phyloP scores from a whole-genome alignment of 2,329 filamentous ascomycete species.

The Cladosporium sp. region DNA sequence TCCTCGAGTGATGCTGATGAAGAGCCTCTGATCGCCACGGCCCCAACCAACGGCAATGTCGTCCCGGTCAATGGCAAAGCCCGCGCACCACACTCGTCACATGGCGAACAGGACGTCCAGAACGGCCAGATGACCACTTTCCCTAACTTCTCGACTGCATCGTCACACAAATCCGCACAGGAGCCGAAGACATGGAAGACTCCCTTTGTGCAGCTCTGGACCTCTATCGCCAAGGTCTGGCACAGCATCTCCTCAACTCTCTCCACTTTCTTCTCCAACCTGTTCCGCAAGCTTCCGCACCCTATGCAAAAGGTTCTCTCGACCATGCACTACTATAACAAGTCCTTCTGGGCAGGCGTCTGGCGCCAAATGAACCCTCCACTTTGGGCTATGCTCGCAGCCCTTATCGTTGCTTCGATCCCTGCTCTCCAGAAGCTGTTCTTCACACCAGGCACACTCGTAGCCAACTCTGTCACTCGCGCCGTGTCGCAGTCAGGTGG shows the following conservation, averaged over 20 bases:
- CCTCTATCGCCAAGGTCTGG: constrained; percentile 18
- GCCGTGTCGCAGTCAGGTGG: constrained; percentile 80
- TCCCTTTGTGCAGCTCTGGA: constrained; percentile 19
- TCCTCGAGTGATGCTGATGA: constrained; percentile 26
- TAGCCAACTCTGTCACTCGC: constrained; percentile 87
- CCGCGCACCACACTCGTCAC: constrained; percentile 1
- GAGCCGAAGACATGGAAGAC: constrained; percentile 15
- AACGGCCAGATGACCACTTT: constrained; percentile 52
- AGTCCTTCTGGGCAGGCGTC: constrained; percentile 60
- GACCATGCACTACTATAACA: constrained; percentile 36
- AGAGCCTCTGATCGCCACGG: constrained; percentile 30
- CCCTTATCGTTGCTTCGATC: constrained; percentile 86
- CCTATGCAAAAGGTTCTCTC: constrained; percentile 50
- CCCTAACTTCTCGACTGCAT: constrained; percentile 29
- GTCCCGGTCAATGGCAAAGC: constrained; percentile 33
- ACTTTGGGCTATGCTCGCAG: constrained; percentile 90
- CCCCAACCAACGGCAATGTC: constrained; percentile 48
- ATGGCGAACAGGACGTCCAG: constrained; percentile 28
- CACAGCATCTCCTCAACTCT: constrained; percentile 27
- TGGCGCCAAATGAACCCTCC: constrained; percentile 99
- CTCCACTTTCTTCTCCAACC: constrained; percentile 24
- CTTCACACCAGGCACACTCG: constrained; percentile 82
- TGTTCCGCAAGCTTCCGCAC: constrained; percentile 50
- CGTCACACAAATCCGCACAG: constrained; percentile 18
- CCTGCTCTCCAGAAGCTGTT: constrained; percentile 78